Conservation (phyloP, 1,284 basidiomycete species). For the Leucoagaricus sp. region DNA sequence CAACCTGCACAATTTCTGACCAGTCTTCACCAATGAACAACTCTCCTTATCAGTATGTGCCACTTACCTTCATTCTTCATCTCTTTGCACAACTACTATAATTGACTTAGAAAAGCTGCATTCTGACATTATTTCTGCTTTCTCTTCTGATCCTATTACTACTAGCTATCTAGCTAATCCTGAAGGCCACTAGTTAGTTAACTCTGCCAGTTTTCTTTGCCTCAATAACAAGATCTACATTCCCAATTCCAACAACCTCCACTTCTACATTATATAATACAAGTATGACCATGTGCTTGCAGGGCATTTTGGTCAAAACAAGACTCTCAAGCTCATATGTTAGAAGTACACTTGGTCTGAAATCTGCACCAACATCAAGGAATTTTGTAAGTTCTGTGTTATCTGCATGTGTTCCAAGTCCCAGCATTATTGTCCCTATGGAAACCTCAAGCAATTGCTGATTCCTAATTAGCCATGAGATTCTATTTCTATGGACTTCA, state of each 20-base stretch:
- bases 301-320: conserved; percentile 1
- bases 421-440: conserved; percentile 32
- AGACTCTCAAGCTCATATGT: conserved; percentile 15
- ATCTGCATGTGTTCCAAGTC: conserved; percentile 27
- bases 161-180: background rate
- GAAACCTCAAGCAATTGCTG: conserved; percentile 35
- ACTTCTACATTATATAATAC: background rate
- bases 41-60: no score
- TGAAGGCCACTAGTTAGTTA: background rate
- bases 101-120: no score
- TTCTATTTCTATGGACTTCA: conserved; percentile 26
- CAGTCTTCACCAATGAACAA: background rate
- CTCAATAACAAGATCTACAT: background rate
- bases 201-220: background rate
- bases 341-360: conserved; percentile 35
- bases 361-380: conserved; percentile 21
- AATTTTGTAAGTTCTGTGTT: conserved; percentile 33
- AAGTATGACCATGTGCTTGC: background rate
- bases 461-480: conserved; percentile 38
- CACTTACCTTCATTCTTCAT: no score
- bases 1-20: background rate
- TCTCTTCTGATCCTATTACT: conserved; percentile 17
- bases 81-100: no score
- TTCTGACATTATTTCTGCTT: no score
- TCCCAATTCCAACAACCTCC: background rate